Conservation (phyloP, 2,329 filamentous ascomycete species). For the Zelopaecilomyces penicillatus region DNA sequence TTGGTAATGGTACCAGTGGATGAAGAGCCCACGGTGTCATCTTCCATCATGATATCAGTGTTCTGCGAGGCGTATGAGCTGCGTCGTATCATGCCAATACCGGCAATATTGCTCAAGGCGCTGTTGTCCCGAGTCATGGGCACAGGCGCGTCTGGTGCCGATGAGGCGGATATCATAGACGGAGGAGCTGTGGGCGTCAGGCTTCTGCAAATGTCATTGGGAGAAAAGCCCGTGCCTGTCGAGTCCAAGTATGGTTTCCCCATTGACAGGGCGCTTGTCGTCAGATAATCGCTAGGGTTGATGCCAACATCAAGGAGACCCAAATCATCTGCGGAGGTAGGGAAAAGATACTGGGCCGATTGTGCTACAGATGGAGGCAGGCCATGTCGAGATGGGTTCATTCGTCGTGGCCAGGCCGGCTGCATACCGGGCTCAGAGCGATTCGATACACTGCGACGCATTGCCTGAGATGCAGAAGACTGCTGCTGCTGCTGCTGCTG, state of each 20-base stretch:
- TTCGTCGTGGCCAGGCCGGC: too few relatives aligned
- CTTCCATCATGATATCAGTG: slow-evolving; percentile 10
- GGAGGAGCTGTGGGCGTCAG: slow-evolving; percentile 30
- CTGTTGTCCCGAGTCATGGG: slow-evolving; percentile 38
- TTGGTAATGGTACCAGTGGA: slow-evolving; percentile 3
- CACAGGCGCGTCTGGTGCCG: slow-evolving; percentile 27
- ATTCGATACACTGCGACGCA: slow-evolving; percentile 37
- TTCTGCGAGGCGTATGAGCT: slow-evolving; percentile 29
- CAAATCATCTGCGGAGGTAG: too few relatives aligned
- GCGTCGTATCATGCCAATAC: slow-evolving; percentile 29
- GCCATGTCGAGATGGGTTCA: slow-evolving; percentile 15
- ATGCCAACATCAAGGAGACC: slow-evolving; percentile 26
- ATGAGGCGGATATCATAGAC: slow-evolving; percentile 34
- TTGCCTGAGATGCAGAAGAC: slow-evolving; percentile 25
- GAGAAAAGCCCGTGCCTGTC: slow-evolving; percentile 15
- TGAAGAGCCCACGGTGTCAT: slow-evolving; percentile 13
- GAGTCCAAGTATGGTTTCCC: slow-evolving; percentile 18
- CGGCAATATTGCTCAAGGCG: slow-evolving; percentile 22
- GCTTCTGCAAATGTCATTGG: slow-evolving; percentile 17
- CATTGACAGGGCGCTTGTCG: slow-evolving; percentile 16
- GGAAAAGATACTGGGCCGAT: too few relatives aligned
- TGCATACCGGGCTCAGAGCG: slow-evolving; percentile 25
- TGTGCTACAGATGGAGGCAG: not conserved
- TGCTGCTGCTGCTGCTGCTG: slow-evolving; percentile 13
- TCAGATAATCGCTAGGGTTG: slow-evolving; percentile 31